phyloP scores from a whole-genome alignment of 805 yeast genomes.

The Nakazawaea molendinolei region DNA sequence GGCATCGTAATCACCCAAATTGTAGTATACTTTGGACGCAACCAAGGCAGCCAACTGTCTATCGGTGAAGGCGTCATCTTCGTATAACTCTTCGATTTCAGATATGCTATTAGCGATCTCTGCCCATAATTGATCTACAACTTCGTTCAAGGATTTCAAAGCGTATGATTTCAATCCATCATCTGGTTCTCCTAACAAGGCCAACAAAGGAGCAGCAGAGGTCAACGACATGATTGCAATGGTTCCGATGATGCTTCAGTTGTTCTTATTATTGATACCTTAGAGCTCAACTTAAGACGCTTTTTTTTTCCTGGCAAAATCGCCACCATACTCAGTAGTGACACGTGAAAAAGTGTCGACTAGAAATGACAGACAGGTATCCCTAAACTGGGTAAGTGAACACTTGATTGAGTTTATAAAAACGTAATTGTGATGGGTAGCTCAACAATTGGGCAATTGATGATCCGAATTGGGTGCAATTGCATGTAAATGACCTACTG shows the following conservation, averaged over 20 bases:
- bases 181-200: conserved; percentile 82
- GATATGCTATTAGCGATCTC: conserved; percentile 88
- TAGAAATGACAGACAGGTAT: not conserved
- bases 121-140: conserved; percentile 93
- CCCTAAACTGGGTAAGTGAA: not conserved
- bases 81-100: conserved; percentile 86
- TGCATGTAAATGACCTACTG: no score
- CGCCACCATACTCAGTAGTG: not conserved
- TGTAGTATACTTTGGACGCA: conserved; percentile 84
- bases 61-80: conserved; percentile 71
- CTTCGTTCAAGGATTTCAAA: conserved; percentile 66
- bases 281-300: no score
- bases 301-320: no score
- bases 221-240: conserved; percentile 59
- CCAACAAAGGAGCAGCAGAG: conserved; percentile 88
- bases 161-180: conserved; percentile 75
- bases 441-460: no score
- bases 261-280: no score
- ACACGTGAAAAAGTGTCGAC: no score
- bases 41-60: conserved; percentile 84
- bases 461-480: no score
- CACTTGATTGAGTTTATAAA: no score
- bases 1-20: conserved; percentile 87
- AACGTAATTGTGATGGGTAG: no score
- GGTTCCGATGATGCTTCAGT: no score